phyloP scores from a whole-genome alignment of 2,329 filamentous ascomycete genomes.

The Cyanodermella asteris region DNA sequence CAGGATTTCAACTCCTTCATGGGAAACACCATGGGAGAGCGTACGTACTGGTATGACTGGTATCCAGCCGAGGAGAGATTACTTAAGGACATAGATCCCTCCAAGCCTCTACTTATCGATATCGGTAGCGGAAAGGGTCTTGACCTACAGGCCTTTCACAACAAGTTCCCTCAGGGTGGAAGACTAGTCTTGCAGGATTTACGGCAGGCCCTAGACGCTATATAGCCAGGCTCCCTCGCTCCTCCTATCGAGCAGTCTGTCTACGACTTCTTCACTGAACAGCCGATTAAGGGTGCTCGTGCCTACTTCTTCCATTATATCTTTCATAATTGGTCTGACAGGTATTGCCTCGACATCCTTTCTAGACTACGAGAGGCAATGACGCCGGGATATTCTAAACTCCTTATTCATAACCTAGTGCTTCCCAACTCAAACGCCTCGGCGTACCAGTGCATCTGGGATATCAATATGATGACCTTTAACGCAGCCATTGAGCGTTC shows the following conservation, averaged over 20 bases:
- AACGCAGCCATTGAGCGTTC: constrained; percentile 5
- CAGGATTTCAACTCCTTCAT: no score
- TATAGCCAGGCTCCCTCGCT: constrained; percentile 9
- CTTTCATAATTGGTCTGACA: constrained; percentile 17
- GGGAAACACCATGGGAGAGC: no score
- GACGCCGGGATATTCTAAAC: constrained; percentile 9
- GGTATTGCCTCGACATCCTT: constrained; percentile 14
- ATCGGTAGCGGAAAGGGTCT: constrained; percentile 17
- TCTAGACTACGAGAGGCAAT: constrained; percentile 9
- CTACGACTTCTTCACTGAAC: constrained; percentile 17
- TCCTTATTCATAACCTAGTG: constrained; percentile 13
- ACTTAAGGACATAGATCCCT: constrained; percentile 8
- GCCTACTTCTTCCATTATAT: constrained; percentile 17
- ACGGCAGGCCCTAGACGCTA: constrained; percentile 7
- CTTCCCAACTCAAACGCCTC: constrained; percentile 10
- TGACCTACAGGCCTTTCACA: constrained; percentile 14
- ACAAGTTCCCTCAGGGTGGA: constrained; percentile 9
- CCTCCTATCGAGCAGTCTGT: constrained; percentile 11
- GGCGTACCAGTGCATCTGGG: constrained; percentile 10
- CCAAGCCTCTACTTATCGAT: constrained; percentile 14
- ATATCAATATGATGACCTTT: constrained; percentile 7
- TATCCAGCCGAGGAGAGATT: not conserved
- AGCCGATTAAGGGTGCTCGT: constrained; percentile 18
- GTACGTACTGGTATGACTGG: constrained; percentile 1
- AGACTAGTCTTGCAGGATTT: constrained; percentile 13